Percentiles rank a stretch among this genome's conserved stretches.
phyloP scores from a whole-genome alignment of 2,329 filamentous ascomycete genomes.

The Cladophialophora bantiana region DNA sequence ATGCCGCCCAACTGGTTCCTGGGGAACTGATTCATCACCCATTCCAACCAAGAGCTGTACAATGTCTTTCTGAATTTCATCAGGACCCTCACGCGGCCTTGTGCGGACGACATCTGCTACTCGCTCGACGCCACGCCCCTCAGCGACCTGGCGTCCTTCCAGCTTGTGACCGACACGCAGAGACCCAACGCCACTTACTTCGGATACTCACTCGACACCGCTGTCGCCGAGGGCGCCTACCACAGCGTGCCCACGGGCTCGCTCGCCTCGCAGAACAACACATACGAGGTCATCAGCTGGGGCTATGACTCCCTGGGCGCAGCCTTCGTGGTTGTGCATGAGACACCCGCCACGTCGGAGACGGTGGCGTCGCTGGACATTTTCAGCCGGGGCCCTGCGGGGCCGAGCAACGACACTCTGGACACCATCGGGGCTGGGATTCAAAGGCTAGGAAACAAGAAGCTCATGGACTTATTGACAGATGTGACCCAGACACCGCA shows the following conservation, averaged over 20 bases:
- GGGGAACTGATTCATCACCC: constrained; percentile 21
- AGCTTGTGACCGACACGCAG: constrained; percentile 15
- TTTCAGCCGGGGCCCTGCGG: constrained; percentile 12
- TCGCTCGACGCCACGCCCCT: constrained; percentile 5
- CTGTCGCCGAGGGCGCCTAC: constrained; percentile 1
- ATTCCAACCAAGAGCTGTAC: constrained; percentile 18
- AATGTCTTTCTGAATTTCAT: constrained; percentile 21
- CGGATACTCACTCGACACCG: constrained; percentile 13
- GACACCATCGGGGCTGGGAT: constrained; percentile 16
- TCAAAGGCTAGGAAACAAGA: constrained; percentile 5
- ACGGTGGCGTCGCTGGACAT: constrained; percentile 12
- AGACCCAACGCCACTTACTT: constrained; percentile 18
- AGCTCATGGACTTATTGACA: constrained; percentile 2
- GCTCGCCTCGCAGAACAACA: constrained; percentile 16
- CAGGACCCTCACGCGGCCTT: constrained; percentile 17
- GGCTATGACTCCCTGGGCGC: constrained; percentile 10
- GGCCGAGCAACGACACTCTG: constrained; percentile 7
- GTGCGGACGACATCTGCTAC: constrained; percentile 5
- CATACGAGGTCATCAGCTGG: constrained; percentile 20
- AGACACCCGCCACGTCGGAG: constrained; percentile 11
- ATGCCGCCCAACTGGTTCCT: constrained; percentile 12
- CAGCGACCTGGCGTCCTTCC: constrained; percentile 12
- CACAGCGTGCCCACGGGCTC: constrained; percentile 11
- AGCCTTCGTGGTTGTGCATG: constrained; percentile 11
- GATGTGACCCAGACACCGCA: constrained; percentile 6